These are phyloP conservation scores for Thozetella sp. DNA, from an alignment of 495 filamentous ascomycete genomes.

Conservation along the genomic window DNA sequence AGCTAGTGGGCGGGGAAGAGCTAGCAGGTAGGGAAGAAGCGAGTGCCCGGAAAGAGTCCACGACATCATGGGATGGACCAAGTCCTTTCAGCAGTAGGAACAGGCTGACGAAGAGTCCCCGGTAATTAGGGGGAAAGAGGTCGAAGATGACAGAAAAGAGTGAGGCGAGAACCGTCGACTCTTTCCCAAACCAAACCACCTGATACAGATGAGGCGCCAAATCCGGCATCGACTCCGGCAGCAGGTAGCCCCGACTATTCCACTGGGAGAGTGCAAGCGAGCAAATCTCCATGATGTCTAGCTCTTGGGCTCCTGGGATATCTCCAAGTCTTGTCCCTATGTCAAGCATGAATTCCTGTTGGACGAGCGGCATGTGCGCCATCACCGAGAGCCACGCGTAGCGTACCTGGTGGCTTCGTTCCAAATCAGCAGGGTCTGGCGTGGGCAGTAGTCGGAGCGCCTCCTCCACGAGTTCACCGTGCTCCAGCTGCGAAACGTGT, in stretches of 20 bases:
- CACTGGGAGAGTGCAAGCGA: conserved; percentile 25
- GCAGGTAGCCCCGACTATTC: conserved; percentile 23
- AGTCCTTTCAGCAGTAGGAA: conserved; percentile 19
- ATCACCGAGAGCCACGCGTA: conserved; percentile 28
- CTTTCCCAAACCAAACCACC: neutral
- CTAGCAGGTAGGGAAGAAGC: conserved; percentile 3
- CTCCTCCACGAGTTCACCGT: conserved; percentile 11
- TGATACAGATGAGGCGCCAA: conserved; percentile 10
- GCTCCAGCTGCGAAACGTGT: conserved; percentile 5
- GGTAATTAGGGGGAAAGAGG: conserved; percentile 4
- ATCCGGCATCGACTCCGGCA: no score
- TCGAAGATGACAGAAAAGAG: conserved; percentile 25
- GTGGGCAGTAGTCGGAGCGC: conserved; percentile 12
- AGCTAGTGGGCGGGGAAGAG: no score
- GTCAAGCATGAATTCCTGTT: conserved; percentile 13
- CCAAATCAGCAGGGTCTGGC: neutral
- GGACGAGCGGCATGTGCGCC: conserved; percentile 20
- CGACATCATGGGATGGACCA: conserved; percentile 10
- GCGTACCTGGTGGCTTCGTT: conserved; percentile 3
- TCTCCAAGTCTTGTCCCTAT: conserved; percentile 6
- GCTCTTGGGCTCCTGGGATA: neutral
- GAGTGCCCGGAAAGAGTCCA: conserved; percentile 10
- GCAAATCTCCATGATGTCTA: conserved; percentile 18
- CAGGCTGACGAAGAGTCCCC: conserved; percentile 11
- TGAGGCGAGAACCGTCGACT: conserved; percentile 19